Base-by-base conservation (phyloP, 495 filamentous ascomycete species). In the Talaromyces wortmannii region DNA sequence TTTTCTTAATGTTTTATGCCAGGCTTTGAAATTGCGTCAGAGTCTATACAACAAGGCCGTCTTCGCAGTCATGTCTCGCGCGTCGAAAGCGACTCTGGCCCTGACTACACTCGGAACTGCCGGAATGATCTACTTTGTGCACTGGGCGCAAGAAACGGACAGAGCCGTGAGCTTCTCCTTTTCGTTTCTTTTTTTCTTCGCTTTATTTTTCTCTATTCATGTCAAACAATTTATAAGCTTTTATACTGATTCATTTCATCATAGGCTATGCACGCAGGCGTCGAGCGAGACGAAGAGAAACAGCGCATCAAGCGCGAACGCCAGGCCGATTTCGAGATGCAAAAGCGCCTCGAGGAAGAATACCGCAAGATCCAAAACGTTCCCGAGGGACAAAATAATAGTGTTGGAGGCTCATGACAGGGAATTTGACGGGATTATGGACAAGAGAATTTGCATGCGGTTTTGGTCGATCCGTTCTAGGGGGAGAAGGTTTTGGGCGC, bases 221-320 rank as follows among this genome's bases (percentile, higher is more conserved):
- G 23, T 23, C 23, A 23, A 23, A 23, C 1, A 23, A 23, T 23
- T 23, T 23, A 6, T 12, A 44, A 51, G 33, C 18, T 52, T 7
- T 42, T 15, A 44, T 15, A 12, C 15, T 47, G 10, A 6, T 51
- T 45, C 16, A 50, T 53, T 43, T 50, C 53, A 48, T 48, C 5
- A 30, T 65, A 96, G 92, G 88, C 90, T 44, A 99, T 99, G 94
- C 94, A 99, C 66, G 82, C 83, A 55, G 95, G 95, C 13, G 94
- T 99, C 7, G 76, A 97, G 61, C 88, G 92, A 45, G 95, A 97
- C 61, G 88, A 96, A 76, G 92, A 97, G 63, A 92, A 95, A 67
- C 91, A 96, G 64, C 83, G 86, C 32, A 63, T 97, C 49, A 96
- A 96, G 73, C 79, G 81, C 59, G 88, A 95, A 67, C 84, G 95